Evolutionary conservation across 768 basidiomycete species (phyloP), one percentile per base, ranked within the genome.

Genomic region (Lactarius sanguifluus): DNA sequence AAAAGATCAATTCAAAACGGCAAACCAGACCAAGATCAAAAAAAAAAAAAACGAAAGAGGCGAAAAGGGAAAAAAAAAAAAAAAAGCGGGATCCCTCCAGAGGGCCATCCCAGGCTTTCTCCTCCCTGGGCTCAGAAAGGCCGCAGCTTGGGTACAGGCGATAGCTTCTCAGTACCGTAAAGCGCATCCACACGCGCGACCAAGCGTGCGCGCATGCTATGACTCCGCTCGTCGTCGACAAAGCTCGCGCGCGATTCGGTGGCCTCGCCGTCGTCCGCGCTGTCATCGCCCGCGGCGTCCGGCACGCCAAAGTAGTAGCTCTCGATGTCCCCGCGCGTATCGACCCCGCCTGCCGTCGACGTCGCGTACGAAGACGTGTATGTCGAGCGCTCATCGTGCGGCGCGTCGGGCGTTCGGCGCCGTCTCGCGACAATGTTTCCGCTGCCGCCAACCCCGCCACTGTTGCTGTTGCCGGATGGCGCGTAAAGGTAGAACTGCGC

Each of bases 401-500:
- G 64, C 20, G 28, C 64, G 18, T 67, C 58, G 12, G 41, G 66
- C 16, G 32, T 45, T 18, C 36, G 64, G 25, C 28, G 43, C 55
- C 52, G 54, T n/a, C 25, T 15, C 15, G n/a, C 50, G 23, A 30
- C 8, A 1, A n/a, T 6, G 23, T 38, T 13, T 1, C 5, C n/a
- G 2, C 23, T 1, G 6, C 28, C 23, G 16, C 30, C 3, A 8
- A 28, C 32, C 16, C 36, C 23, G 2, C 30, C 57, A 4, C 38
- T 45, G 41, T 16, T 13, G 2, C 30, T 55, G 34, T 43, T 15
- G 57, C 18, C 54, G 20, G 47, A 8, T 12, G 57, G n/a, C 15
- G 58, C 47, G 10, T 45, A 50, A 25, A 64, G 54, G 52, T 66
- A 66, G 52, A 69, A 69, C 70, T 64, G 70, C 41, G 65, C 68